Base-by-base conservation (phyloP, 495 filamentous ascomycete genomes). In the Halenospora varia region DNA sequence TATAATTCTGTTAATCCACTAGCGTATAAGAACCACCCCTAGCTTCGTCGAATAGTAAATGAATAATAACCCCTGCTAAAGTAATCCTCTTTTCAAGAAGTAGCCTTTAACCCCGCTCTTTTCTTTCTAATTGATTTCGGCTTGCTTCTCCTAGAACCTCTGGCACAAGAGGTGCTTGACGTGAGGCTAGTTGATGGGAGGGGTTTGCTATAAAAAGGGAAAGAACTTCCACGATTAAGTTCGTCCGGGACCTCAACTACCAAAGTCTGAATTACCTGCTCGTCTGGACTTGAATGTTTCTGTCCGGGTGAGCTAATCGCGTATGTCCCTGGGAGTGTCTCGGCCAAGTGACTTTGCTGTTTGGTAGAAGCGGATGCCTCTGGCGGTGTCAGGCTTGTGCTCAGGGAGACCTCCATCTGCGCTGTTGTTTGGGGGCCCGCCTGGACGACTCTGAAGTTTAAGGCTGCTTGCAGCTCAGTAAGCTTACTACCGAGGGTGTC, bases 401-500 rank as follows among this genome's bases (percentile, higher is more conserved):
- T 45, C 8, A 6, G 8, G 8, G 42, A 45, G 11, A 20, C 42
- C 42, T n/a, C 18, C n/a, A 17, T 45, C 42, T 10, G 20, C 20
- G 8, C 47, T 22, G n/a, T n/a, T n/a, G n/a, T n/a, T n/a, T n/a
- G n/a, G n/a, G n/a, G n/a, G n/a, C n/a, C n/a, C n/a, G 47, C 47
- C 23, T 49, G 20, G 23, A 17, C 23, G 17, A 25, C 47, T 49
- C 19, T 19, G 24, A 13, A 19, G 17, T 17, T 49, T 10, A 24
- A 45, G 42, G 53, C 53, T n/a, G n/a, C n/a, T 56, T 26, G 6
- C 23, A 48, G 53, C 23, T 15, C 20, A 20, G 51, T 29, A 29
- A 56, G n/a, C 41, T 45, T 29, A 6, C 41, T 29, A 26, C 42
- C 25, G 18, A 56, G 53, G 29, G 4, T 13, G 44, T 56, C 53